Percentiles rank a stretch among this genome's conserved stretches.
Evolutionary conservation across 805 yeast species (phyloP).

Genomic region (Schwanniomyces polymorphus): DNA sequence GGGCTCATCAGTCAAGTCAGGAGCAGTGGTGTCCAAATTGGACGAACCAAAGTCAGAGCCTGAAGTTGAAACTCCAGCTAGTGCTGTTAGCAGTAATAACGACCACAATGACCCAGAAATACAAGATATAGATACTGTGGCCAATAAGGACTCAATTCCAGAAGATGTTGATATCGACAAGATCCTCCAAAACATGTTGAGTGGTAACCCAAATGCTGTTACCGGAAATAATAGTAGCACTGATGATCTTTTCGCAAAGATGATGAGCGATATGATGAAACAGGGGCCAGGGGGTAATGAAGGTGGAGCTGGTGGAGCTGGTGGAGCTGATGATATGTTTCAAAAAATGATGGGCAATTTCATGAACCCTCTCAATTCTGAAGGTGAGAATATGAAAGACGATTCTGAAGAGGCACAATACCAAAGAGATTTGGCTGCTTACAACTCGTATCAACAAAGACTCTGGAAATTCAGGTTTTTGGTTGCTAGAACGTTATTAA

Average conservation of each 20-base stretch:
- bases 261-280: conserved; percentile 30
- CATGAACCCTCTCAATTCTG: conserved; percentile 3
- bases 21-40: conserved; percentile 33
- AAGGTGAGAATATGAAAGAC: conserved; percentile 1
- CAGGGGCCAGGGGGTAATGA: neutral
- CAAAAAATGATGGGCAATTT: conserved; percentile 3
- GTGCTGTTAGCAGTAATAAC: conserved; percentile 1
- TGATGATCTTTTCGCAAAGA: conserved; percentile 28
- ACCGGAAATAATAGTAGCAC: conserved; percentile 4
- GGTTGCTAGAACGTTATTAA: conserved; percentile 25
- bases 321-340: neutral
- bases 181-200: conserved; percentile 32
- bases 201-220: conserved; percentile 9
- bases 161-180: conserved; percentile 29
- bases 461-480: conserved; percentile 32
- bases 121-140: conserved; percentile 26
- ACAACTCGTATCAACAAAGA: conserved; percentile 31
- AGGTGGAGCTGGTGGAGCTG: conserved; percentile 2
- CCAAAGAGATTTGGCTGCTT: conserved; percentile 26
- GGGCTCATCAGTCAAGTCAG: conserved; percentile 37
- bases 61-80: neutral
- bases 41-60: conserved; percentile 2
- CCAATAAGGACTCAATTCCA: neutral
- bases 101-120: conserved; percentile 40
- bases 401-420: conserved; percentile 22